A percentile compares a stretch with the other conserved stretches of the same genome.
phyloP scores from a whole-genome alignment of 2,329 filamentous ascomycete species.

The Colletotrichum endophyticum region DNA sequence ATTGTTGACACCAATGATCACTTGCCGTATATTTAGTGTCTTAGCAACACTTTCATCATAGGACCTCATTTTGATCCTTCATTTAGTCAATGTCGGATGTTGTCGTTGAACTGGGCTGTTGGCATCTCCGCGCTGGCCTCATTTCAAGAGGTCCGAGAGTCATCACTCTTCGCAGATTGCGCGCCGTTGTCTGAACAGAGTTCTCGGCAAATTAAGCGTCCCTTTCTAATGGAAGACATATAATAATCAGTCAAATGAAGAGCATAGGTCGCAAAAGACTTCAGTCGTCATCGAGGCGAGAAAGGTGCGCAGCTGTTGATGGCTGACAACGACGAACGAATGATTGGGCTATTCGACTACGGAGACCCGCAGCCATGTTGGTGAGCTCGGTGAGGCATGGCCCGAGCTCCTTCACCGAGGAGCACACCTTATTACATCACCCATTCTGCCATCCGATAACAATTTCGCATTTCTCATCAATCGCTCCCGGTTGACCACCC shows the following conservation, averaged over 20 bases:
- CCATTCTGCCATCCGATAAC: constrained; percentile 13
- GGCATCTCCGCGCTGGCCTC: background rate
- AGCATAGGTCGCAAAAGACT: background rate
- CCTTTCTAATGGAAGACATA: accelerated
- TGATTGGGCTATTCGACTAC: background rate
- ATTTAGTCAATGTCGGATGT: background rate
- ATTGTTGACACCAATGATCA: background rate
- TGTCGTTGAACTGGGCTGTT: background rate
- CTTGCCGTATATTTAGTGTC: background rate
- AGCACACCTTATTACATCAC: constrained; percentile 16
- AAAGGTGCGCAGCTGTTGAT: background rate
- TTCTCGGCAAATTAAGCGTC: background rate
- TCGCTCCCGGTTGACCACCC: background rate
- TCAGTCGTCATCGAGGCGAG: background rate
- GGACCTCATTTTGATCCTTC: accelerated
- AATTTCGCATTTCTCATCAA: constrained; percentile 14
- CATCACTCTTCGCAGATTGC: background rate
- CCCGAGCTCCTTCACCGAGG: constrained; percentile 12
- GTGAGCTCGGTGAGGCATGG: background rate
- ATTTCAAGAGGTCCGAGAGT: background rate
- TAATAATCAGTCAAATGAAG: background rate
- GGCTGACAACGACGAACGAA: background rate
- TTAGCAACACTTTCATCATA: background rate
- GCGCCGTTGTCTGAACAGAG: background rate
- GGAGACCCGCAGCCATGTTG: background rate